Evolutionary conservation across 768 basidiomycete genomes (phyloP), one percentile per base, ranked within the genome.

Genomic region (Serendipita vermifera): DNA sequence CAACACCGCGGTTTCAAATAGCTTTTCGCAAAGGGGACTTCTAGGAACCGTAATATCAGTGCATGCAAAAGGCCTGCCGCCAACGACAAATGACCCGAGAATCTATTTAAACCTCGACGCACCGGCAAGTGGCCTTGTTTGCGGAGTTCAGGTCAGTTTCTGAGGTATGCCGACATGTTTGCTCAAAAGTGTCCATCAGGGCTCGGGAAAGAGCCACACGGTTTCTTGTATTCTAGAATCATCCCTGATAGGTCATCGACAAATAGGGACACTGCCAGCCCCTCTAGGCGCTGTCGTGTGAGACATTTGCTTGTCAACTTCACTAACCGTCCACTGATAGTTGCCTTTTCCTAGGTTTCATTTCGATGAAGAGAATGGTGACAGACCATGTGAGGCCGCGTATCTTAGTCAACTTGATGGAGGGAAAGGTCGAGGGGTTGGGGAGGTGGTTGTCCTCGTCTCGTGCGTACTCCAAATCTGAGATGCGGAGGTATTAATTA

Each of bases 181-280:
- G 35, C 35, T 36, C 35, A 9, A n/a, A 36, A 5, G 9, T 41
- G 2, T n/a, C 22, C 24, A 57, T 58, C 27, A 60, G 69, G 83
- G 85, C 0, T 81, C 83, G 0, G 84, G 84, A 6, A 86, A 87
- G 62, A 85, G 82, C 0, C 84, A 87, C 54, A 84, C 82, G 0
- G 77, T 84, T 2, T 80, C 83, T 0, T 76, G 81, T 0, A 70
- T 87, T 3, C 63, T 87, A 0, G 85, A 87, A 64, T 81, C 72
- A 59, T 82, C 85, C 78, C 69, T 86, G 5, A 75, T 86, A 17
- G 67, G 70, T 14, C 73, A 74, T 57, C 61, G 71, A 2, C 61
- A 72, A 0, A 76, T 79, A 14, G 85, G 85, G 0, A 65, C 64
- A 0, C 65, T 82, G 7, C 64, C 74, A 26, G 79, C 77, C 58